These are phyloP conservation scores for Tolypocladium tundrense DNA, from an alignment of 2,329 filamentous ascomycete genomes.

Conservation along the genomic window DNA sequence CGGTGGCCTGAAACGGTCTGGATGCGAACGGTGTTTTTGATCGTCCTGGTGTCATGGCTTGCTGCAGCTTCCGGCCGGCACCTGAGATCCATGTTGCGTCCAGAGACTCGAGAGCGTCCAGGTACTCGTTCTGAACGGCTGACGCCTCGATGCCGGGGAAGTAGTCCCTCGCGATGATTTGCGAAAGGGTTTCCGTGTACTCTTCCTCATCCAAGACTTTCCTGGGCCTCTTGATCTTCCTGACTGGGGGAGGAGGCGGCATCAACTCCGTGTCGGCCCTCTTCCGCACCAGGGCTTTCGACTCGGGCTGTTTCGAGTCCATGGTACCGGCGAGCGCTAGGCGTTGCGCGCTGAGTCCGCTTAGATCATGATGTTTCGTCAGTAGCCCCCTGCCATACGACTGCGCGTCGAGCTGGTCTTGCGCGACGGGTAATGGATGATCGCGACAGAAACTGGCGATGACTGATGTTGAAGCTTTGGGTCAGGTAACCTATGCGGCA, in stretches of 20 bases:
- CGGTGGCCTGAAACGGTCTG: slow-evolving; percentile 18
- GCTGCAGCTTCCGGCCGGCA: slow-evolving; percentile 59
- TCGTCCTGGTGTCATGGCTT: slow-evolving; percentile 73
- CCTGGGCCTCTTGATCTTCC: slow-evolving; percentile 84
- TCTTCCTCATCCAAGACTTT: slow-evolving; percentile 87
- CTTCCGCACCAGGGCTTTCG: slow-evolving; percentile 57
- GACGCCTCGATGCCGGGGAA: slow-evolving; percentile 85
- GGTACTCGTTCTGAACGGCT: slow-evolving; percentile 81
- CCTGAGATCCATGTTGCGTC: slow-evolving; percentile 79
- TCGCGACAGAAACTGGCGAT: not conserved
- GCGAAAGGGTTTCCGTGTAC: slow-evolving; percentile 81
- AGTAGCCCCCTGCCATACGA: no score
- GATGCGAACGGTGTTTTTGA: slow-evolving; percentile 13
- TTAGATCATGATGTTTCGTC: not conserved
- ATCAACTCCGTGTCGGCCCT: slow-evolving; percentile 62
- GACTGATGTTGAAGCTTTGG: not conserved
- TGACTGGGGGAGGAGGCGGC: slow-evolving; percentile 75
- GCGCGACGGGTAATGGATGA: not conserved
- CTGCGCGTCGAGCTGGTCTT: not conserved
- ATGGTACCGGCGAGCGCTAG: slow-evolving; percentile 16
- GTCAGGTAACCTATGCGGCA: not conserved
- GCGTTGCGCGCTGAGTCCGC: not conserved
- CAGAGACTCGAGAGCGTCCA: slow-evolving; percentile 81
- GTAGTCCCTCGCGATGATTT: slow-evolving; percentile 94
- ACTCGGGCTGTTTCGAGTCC: slow-evolving; percentile 23